Conservation (phyloP, 1,284 basidiomycete genomes). For the Cutaneotrichosporon spelunceum region DNA sequence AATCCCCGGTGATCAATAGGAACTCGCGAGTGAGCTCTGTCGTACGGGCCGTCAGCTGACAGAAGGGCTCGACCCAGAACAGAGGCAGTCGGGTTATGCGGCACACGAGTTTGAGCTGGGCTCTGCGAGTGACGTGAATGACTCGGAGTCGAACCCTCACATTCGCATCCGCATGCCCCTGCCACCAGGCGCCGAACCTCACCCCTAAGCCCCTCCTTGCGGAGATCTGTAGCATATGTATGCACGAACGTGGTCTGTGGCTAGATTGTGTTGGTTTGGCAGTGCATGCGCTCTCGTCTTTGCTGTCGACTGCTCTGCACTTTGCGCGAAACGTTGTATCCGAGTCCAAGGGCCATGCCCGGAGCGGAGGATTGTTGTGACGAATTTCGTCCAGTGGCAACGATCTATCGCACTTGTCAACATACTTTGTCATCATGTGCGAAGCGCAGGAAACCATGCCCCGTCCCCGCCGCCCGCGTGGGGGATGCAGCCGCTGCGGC, state of each 20-base stretch:
- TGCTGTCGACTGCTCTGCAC: too few relatives aligned
- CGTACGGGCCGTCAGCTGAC: too few relatives aligned
- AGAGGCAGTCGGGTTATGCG: not conserved
- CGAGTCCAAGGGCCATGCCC: too few relatives aligned
- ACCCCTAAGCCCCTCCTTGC: slow-evolving; percentile 1
- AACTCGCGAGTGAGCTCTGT: slow-evolving; percentile 61
- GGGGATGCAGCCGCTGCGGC: slow-evolving; percentile 40
- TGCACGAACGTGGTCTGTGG: slow-evolving; percentile 3
- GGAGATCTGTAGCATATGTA: slow-evolving; percentile 11
- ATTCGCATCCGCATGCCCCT: not conserved
- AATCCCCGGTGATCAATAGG: slow-evolving; percentile 62
- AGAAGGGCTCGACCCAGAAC: slow-evolving; percentile 10
- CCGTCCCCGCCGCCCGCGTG: slow-evolving; percentile 29
- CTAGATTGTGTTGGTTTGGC: not conserved
- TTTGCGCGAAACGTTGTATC: too few relatives aligned
- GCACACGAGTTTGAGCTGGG: slow-evolving; percentile 7
- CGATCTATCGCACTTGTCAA: too few relatives aligned
- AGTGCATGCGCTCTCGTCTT: too few relatives aligned
- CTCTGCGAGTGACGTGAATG: slow-evolving; percentile 1
- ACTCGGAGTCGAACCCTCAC: not conserved
- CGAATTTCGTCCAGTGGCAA: not conserved
- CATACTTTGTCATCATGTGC: not conserved
- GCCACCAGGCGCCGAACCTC: slow-evolving; percentile 9
- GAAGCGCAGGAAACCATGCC: slow-evolving; percentile 37
- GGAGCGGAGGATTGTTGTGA: not conserved